These are phyloP conservation scores for Corynespora cassiicola DNA, from an alignment of 2,329 filamentous ascomycete species.

Conservation along the genomic window DNA sequence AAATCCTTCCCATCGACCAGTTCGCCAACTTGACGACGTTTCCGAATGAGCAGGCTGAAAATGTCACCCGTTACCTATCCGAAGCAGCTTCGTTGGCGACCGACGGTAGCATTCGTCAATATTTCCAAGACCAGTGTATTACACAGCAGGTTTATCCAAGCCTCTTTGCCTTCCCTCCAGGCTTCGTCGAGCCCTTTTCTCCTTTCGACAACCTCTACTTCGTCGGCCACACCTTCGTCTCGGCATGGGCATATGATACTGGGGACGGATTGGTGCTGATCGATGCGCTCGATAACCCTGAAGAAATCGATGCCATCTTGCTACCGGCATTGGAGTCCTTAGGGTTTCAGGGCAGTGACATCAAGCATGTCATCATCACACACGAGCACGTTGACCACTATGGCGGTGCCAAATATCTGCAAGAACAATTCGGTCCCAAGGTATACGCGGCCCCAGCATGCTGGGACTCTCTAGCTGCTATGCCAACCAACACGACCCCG, in stretches of 20 bases:
- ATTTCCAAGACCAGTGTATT: conserved; percentile 17
- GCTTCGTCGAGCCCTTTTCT: conserved; percentile 14
- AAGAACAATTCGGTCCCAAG: conserved; percentile 9
- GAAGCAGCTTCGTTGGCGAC: conserved; percentile 7
- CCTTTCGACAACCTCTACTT: conserved; percentile 19
- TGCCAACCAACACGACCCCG: neutral
- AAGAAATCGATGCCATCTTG: conserved; percentile 12
- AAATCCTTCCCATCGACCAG: neutral
- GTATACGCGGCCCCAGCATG: conserved; percentile 11
- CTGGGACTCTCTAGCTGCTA: conserved; percentile 8
- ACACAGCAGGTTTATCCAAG: conserved; percentile 10
- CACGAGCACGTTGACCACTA: conserved; percentile 19
- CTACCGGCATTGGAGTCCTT: conserved; percentile 10
- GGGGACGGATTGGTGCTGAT: conserved; percentile 17
- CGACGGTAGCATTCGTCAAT: conserved; percentile 8
- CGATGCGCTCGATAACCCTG: conserved; percentile 15
- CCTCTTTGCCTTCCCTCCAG: conserved; percentile 6
- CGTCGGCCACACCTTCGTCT: conserved; percentile 17
- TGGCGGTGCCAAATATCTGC: conserved; percentile 14
- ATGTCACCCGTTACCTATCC: conserved; percentile 15
- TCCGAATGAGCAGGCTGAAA: conserved; percentile 6
- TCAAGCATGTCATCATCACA: conserved; percentile 15
- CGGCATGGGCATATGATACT: conserved; percentile 18
- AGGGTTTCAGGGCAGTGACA: conserved; percentile 13
- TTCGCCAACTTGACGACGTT: conserved; percentile 2